These are phyloP conservation scores for Lichtheimia hyalospora DNA, from an alignment of 371 early-diverging fungal species.

Conservation along the genomic window DNA sequence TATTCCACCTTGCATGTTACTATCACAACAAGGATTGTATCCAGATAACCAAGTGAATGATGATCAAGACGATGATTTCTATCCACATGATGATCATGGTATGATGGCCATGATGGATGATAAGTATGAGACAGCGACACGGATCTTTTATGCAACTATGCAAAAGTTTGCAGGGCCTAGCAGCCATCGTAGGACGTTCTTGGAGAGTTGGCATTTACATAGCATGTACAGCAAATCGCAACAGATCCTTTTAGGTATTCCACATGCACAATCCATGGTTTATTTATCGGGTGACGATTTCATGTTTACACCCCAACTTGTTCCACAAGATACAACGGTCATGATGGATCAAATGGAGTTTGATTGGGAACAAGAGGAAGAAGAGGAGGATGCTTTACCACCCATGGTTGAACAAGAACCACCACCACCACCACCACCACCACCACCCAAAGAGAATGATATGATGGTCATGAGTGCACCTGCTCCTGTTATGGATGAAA, in stretches of 20 bases:
- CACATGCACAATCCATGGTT: constrained; percentile 35
- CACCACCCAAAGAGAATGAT: constrained; percentile 10
- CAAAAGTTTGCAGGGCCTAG: constrained; percentile 33
- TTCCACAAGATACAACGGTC: constrained; percentile 13
- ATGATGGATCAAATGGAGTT: constrained; percentile 8
- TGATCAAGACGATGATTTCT: background rate
- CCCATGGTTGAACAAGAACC: background rate
- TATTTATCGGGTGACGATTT: constrained; percentile 45
- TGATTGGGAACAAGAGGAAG: constrained; percentile 17
- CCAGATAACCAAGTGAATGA: background rate
- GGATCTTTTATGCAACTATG: constrained; percentile 47
- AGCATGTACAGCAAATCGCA: constrained; percentile 54
- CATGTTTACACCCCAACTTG: constrained; percentile 47
- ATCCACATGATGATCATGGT: background rate
- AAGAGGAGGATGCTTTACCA: constrained; percentile 6
- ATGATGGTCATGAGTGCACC: constrained; percentile 23
- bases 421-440: background rate
- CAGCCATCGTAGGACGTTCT: constrained; percentile 34
- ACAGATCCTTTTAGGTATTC: constrained; percentile 40
- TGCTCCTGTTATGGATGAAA: constrained; percentile 18
- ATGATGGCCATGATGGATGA: background rate
- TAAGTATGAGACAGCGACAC: constrained; percentile 34
- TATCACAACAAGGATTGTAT: background rate
- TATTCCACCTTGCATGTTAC: background rate
- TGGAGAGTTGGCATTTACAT: constrained; percentile 44